Evolutionary conservation across 2,329 filamentous ascomycete genomes (phyloP).

Genomic region (Alternaria incomplexa): DNA sequence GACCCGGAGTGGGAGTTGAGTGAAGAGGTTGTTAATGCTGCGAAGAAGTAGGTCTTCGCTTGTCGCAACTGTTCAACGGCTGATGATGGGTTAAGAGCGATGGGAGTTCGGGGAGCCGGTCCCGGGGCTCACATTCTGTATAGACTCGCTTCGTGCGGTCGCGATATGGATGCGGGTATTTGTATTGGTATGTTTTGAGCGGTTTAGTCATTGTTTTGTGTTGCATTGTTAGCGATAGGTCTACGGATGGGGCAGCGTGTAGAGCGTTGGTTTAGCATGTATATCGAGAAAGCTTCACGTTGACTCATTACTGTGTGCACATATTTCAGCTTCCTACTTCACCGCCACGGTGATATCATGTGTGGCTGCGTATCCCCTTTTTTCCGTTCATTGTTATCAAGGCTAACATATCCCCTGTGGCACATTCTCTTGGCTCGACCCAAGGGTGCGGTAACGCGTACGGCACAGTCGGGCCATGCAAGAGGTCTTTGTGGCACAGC

Average conservation of each 20-base stretch:
- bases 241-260: not conserved
- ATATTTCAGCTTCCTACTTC: not conserved
- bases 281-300: not conserved
- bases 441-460: not conserved
- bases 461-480: not conserved
- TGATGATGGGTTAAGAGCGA: slow-evolving; percentile 15
- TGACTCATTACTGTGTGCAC: not conserved
- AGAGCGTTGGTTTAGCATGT: not conserved
- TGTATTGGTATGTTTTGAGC: not conserved
- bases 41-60: slow-evolving; percentile 14
- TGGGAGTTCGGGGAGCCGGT: slow-evolving; percentile 19
- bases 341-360: not conserved
- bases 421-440: not conserved
- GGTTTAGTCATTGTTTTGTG: not conserved
- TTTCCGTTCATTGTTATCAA: not conserved
- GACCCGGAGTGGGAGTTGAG: slow-evolving; percentile 42
- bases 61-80: slow-evolving; percentile 2
- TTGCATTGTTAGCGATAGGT: not conserved
- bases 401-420: not conserved
- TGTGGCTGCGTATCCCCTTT: not conserved
- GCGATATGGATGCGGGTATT: not conserved
- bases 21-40: slow-evolving; percentile 38
- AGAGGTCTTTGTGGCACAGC: not conserved
- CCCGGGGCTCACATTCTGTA: slow-evolving; percentile 6
- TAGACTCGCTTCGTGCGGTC: not conserved